Conservation (phyloP, 192 early-diverging fungal species). For the Phycomyces nitens region DNA sequence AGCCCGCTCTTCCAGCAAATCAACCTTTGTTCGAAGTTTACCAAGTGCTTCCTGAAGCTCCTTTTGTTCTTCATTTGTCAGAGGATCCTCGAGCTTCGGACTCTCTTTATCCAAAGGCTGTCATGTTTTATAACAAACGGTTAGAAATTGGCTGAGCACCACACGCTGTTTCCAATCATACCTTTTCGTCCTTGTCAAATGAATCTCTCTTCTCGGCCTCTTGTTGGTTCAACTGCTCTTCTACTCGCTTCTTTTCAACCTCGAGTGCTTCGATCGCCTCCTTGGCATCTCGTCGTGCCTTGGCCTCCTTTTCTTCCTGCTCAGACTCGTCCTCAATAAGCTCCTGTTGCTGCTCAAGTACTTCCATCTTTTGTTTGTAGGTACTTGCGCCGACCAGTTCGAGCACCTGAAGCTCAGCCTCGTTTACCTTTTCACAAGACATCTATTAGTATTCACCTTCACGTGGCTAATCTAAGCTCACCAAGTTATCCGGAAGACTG, state of each 20-base stretch:
- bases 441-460: no score
- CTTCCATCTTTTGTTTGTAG: conserved; percentile 84
- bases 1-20: conserved; percentile 52
- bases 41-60: conserved; percentile 48
- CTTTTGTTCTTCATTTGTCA: conserved; percentile 49
- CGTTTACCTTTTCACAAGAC: conserved; percentile 39
- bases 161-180: no score
- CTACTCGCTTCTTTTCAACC: conserved; percentile 25
- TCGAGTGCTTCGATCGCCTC: conserved; percentile 25
- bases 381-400: conserved; percentile 82
- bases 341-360: conserved; percentile 92
- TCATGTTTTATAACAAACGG: no score
- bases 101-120: no score
- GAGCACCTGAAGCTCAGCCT: conserved; percentile 79
- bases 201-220: not conserved
- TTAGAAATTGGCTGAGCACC: no score
- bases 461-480: conserved; percentile 32
- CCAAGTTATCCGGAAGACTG: conserved; percentile 81
- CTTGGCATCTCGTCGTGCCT: conserved; percentile 50
- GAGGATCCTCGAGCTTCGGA: conserved; percentile 38
- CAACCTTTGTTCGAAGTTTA: conserved; percentile 49
- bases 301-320: conserved; percentile 69
- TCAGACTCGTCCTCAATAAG: conserved; percentile 87
- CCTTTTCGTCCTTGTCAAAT: not conserved
- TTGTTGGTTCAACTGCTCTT: not conserved